phyloP scores from a whole-genome alignment of 2,329 filamentous ascomycete species.

The Diplodia scrobiculata region DNA sequence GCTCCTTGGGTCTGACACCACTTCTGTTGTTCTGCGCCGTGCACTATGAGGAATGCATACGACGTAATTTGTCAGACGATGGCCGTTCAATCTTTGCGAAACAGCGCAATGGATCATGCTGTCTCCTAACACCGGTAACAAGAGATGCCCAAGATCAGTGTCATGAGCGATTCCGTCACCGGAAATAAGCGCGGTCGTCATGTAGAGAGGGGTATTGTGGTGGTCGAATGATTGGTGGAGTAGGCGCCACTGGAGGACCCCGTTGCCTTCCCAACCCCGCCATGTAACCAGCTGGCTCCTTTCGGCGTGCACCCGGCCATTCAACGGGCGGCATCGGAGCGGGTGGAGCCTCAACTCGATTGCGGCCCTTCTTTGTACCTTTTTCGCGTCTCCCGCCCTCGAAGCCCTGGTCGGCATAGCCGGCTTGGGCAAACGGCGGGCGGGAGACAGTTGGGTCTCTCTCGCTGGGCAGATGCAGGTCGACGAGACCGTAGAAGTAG shows the following conservation, averaged over 20 bases:
- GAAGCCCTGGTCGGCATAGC: constrained; percentile 44
- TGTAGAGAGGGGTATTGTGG: constrained; percentile 13
- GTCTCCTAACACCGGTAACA: neutral
- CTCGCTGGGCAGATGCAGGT: constrained; percentile 65
- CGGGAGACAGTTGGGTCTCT: constrained; percentile 43
- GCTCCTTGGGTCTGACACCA: neutral
- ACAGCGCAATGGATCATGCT: neutral
- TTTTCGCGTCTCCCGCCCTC: constrained; percentile 34
- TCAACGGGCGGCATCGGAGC: constrained; percentile 33
- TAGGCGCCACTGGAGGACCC: constrained; percentile 41
- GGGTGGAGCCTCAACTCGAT: constrained; percentile 38
- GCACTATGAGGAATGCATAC: neutral
- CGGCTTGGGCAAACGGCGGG: constrained; percentile 45
- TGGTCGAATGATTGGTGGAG: constrained; percentile 36
- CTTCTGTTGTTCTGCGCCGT: neutral
- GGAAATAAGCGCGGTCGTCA: constrained; percentile 21
- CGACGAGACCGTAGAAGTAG: constrained; percentile 74
- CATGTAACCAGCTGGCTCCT: constrained; percentile 32
- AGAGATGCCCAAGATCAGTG: neutral
- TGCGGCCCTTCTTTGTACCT: constrained; percentile 42
- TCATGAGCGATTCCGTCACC: neutral
- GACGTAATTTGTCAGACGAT: neutral
- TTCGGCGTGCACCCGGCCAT: constrained; percentile 19
- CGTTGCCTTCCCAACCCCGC: constrained; percentile 35
- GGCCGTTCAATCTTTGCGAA: neutral